A percentile compares a stretch with the other conserved stretches of the same genome.
These are phyloP conservation scores for Naganishia albida DNA, from an alignment of 1,284 basidiomycete species.

Conservation along the genomic window DNA sequence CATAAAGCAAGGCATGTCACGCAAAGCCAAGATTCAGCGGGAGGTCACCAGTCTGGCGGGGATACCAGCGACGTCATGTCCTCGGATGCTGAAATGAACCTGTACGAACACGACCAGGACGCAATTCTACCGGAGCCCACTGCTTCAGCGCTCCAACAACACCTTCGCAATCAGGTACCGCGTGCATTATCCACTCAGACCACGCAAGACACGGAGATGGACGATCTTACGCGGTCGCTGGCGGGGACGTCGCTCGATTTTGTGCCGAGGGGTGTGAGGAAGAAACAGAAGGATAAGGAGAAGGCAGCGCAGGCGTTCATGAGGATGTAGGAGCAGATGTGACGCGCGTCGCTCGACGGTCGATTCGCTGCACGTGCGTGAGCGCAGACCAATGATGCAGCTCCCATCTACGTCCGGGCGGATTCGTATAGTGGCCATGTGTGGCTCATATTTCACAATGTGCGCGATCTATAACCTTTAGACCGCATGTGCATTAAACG, in stretches of 20 bases:
- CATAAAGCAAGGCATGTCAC: no score
- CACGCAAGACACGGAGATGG: conserved; percentile 21
- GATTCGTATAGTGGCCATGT: no score
- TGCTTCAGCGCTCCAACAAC: not conserved
- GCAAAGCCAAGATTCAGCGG: not conserved
- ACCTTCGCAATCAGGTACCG: not conserved
- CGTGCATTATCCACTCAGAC: not conserved
- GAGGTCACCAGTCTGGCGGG: not conserved
- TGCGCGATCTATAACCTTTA: no score
- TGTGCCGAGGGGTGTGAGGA: conserved; percentile 22
- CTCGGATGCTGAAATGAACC: not conserved
- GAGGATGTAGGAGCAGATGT: no score
- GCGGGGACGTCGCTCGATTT: conserved; percentile 17
- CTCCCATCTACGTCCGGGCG: no score
- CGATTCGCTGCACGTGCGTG: no score
- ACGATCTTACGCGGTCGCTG: conserved; percentile 2
- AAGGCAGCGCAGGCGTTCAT: not conserved
- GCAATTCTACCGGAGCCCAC: not conserved
- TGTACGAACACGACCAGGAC: not conserved
- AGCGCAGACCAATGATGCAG: no score
- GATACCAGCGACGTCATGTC: not conserved
- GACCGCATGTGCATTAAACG: no score
- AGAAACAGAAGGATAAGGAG: conserved; percentile 6
- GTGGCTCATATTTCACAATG: no score
- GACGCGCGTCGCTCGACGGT: no score